Base-by-base conservation (phyloP, 257 asterid genomes). In the Solanum etuberosum region DNA sequence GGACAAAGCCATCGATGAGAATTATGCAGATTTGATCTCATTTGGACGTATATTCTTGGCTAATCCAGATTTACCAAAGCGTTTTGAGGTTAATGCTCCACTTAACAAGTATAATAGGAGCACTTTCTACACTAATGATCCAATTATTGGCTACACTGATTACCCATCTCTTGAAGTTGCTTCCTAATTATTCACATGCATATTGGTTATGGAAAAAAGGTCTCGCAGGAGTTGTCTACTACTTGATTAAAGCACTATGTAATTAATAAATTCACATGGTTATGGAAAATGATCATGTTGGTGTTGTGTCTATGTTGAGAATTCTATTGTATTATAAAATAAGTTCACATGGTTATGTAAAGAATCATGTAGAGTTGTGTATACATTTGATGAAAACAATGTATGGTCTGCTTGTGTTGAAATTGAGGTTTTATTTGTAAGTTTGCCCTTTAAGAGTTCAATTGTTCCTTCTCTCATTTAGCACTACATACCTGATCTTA, bases 101-200 rank as follows among this genome's bases (percentile, higher is more conserved):
- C 90, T 96, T 25, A 93, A 87, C 63, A 90, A 86, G 93, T 94
- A 94, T 13, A 86, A 89, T 5, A 54, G 97, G 89, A 89, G 88
- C 86, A 93, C 97, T 8, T 96, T 96, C 88, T 96, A 94, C 42
- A 90, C 87, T 2, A 71, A 90, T 0, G 95, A 96, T 93, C 97
- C 98, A 11, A 91, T 92, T n/a, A 87, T 92, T 27, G 98, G 99
- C 14, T 94, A 92, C 78, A 94, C 98, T 1, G 98, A 96, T 83
- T 94, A 96, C 74, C 97, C 98, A 29, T 93, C 91, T 88, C 93
- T 96, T 85, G 34, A 85, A 78, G 84, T 25, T 78, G 84, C 84
- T 42, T 43, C 61, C 37, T 78, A 43, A 43, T 78, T 40, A 42
- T 77, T 77, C 61, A 23, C 34, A 35, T 51, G 61, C 5, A 16